Evolutionary conservation across 495 filamentous ascomycete genomes (phyloP).

Genomic region (Tuber aestivum): DNA sequence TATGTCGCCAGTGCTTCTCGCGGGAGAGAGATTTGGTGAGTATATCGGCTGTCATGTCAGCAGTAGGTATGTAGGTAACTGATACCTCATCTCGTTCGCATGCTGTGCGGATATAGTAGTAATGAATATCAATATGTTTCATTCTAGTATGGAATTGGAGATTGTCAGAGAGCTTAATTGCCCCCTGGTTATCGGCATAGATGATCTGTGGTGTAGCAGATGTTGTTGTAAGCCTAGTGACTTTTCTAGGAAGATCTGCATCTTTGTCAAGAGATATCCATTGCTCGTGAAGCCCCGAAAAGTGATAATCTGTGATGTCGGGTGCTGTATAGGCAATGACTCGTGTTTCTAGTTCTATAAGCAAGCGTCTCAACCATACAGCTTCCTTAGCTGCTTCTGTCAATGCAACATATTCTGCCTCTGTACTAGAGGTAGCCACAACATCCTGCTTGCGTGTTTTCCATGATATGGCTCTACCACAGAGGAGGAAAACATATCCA

Average conservation of each 20-base stretch:
- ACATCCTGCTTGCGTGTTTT: constrained; percentile 15
- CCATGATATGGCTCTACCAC: constrained; percentile 1
- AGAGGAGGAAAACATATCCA: constrained; percentile 13
- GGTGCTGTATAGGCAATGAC: background rate
- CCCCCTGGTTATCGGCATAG: background rate
- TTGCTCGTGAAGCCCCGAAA: background rate
- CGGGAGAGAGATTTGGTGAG: fast-evolving
- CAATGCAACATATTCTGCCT: constrained; percentile 23
- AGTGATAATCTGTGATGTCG: background rate
- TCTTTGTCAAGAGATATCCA: background rate
- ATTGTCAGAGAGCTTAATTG: background rate
- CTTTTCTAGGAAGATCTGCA: no score
- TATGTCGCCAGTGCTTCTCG: background rate
- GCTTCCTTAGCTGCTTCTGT: constrained; percentile 7
- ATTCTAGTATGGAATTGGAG: background rate
- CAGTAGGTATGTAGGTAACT: background rate
- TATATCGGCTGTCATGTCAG: background rate
- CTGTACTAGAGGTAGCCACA: constrained; percentile 12
- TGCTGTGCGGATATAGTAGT: background rate
- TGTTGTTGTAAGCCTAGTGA: background rate
- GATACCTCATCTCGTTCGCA: background rate
- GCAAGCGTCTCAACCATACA: background rate
- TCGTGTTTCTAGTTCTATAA: background rate
- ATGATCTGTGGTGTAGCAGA: background rate
- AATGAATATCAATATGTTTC: background rate